Conservation (phyloP, 2,329 filamentous ascomycete species). For the Mycogone perniciosa region DNA sequence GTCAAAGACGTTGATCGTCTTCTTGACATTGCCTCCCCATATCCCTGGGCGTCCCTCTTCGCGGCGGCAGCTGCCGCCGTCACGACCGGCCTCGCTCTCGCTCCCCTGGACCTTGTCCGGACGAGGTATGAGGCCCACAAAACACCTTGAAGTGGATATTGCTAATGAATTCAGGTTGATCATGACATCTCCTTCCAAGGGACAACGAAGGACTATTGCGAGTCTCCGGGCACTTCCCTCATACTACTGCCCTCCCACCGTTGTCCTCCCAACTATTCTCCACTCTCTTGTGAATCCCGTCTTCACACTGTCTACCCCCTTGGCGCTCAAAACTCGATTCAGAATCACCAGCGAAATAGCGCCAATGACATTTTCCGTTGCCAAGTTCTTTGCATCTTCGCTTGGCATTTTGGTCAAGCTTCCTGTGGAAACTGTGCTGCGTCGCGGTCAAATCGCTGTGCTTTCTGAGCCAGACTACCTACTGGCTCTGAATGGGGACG, state of each 20-base stretch:
- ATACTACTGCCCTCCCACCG: slow-evolving; percentile 61
- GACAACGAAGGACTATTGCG: slow-evolving; percentile 70
- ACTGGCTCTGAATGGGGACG: slow-evolving; percentile 39
- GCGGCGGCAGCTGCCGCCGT: slow-evolving; percentile 60
- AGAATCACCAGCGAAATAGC: slow-evolving; percentile 75
- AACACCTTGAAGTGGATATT: background rate
- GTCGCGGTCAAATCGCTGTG: slow-evolving; percentile 77
- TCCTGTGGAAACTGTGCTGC: slow-evolving; percentile 84
- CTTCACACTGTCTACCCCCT: slow-evolving; percentile 73
- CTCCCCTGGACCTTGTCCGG: slow-evolving; percentile 83
- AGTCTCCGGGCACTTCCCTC: slow-evolving; percentile 74
- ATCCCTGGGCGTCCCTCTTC: slow-evolving; percentile 72
- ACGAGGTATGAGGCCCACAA: slow-evolving; percentile 45
- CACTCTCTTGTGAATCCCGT: slow-evolving; percentile 80
- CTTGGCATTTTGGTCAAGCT: slow-evolving; percentile 80
- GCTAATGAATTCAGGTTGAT: slow-evolving; percentile 57
- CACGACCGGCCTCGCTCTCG: slow-evolving; percentile 71
- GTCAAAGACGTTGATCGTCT: slow-evolving; percentile 72
- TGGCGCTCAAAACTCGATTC: slow-evolving; percentile 79
- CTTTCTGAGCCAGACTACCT: slow-evolving; percentile 50
- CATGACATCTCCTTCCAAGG: slow-evolving; percentile 69
- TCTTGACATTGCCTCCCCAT: slow-evolving; percentile 65
- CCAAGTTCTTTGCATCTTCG: slow-evolving; percentile 73
- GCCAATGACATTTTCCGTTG: slow-evolving; percentile 73
- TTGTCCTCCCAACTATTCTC: slow-evolving; percentile 78